A percentile compares a stretch with the other conserved stretches of the same genome.
phyloP scores from a whole-genome alignment of 345 rosid genomes.

The Bruguiera sexangula region DNA sequence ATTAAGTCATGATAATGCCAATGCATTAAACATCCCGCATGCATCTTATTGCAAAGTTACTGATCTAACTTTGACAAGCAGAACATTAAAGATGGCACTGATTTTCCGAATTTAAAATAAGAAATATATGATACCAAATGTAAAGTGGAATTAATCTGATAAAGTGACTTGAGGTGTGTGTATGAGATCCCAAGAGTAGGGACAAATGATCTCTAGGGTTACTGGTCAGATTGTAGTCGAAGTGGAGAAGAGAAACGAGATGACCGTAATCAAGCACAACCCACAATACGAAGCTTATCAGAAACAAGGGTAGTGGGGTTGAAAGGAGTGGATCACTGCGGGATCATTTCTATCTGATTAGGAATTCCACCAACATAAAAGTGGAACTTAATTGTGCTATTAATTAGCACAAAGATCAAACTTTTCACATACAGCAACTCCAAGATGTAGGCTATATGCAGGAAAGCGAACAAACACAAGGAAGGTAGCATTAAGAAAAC shows the following conservation, averaged over 20 bases:
- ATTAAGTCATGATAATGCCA: no score
- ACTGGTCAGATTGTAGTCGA: constrained; percentile 7
- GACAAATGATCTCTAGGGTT: constrained; percentile 23
- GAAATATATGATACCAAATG: no score
- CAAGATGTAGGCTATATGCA: constrained; percentile 5
- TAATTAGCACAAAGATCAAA: neutral
- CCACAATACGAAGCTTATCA: neutral
- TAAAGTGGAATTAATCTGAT: neutral
- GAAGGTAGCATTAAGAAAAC: constrained; percentile 9
- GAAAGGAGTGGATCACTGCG: constrained; percentile 5
- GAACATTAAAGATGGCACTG: no score
- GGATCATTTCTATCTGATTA: constrained; percentile 10
- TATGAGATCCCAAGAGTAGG: constrained; percentile 6
- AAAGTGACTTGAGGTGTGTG: neutral
- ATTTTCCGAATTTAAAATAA: no score
- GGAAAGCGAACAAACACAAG: neutral
- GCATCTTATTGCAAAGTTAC: no score
- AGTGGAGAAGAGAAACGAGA: constrained; percentile 10
- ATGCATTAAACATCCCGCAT: no score
- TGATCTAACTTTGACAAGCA: no score
- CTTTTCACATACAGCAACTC: neutral
- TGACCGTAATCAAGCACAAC: constrained; percentile 7
- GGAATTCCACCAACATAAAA: constrained; percentile 32
- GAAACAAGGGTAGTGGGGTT: constrained; percentile 11
- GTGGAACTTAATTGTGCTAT: constrained; percentile 17